These are phyloP conservation scores for Diaporthe citriasiana DNA, from an alignment of 2,329 filamentous ascomycete species.

Conservation along the genomic window DNA sequence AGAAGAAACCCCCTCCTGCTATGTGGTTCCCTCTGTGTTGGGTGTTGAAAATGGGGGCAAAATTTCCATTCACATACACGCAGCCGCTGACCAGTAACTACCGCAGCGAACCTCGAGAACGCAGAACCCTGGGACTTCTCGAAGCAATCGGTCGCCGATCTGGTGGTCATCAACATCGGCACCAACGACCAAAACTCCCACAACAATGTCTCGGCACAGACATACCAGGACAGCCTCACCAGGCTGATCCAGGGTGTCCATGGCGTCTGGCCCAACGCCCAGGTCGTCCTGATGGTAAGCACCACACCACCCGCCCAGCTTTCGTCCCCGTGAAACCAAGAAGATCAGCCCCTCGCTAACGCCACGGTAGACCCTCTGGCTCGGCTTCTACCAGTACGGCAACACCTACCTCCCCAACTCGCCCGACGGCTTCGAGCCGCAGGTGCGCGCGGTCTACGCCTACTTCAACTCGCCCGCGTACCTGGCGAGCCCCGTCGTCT, in stretches of 20 bases:
- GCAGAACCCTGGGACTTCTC: slow-evolving; percentile 62
- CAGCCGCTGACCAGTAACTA: background rate
- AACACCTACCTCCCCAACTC: slow-evolving; percentile 63
- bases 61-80: background rate
- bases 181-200: slow-evolving; percentile 58
- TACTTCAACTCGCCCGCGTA: slow-evolving; percentile 65
- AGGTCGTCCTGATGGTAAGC: slow-evolving; percentile 60
- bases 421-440: slow-evolving; percentile 59
- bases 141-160: slow-evolving; percentile 57
- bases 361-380: slow-evolving; percentile 62
- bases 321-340: too few species aligned
- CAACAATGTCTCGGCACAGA: slow-evolving; percentile 53
- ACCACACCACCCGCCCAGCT: background rate
- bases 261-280: slow-evolving; percentile 60
- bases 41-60: background rate
- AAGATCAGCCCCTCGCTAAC: slow-evolving; percentile 37
- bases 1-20: slow-evolving; percentile 43
- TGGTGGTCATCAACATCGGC: slow-evolving; percentile 62
- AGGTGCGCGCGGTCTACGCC: slow-evolving; percentile 65
- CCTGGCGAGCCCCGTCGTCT: slow-evolving; percentile 55
- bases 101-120: slow-evolving; percentile 48
- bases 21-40: background rate
- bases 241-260: slow-evolving; percentile 62
- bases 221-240: slow-evolving; percentile 58
- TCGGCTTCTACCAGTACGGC: slow-evolving; percentile 64